These are phyloP conservation scores for Wickerhamiella bombiphila DNA, from an alignment of 805 yeast species.

Conservation along the genomic window DNA sequence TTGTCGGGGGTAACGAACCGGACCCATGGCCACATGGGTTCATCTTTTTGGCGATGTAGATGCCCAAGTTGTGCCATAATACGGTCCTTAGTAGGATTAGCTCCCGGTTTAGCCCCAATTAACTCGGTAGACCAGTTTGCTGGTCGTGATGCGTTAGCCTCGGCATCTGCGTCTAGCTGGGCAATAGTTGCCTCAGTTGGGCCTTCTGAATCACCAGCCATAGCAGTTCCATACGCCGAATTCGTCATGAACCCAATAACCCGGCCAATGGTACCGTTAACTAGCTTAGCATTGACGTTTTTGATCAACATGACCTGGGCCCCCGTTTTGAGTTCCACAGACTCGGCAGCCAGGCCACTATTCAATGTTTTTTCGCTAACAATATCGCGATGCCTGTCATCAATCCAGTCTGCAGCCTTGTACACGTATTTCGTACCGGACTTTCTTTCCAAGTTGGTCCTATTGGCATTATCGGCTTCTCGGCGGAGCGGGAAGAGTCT, in stretches of 20 bases:
- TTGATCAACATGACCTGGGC: slow-evolving; percentile 93
- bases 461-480: slow-evolving; percentile 73
- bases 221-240: slow-evolving; percentile 9
- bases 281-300: slow-evolving; percentile 60
- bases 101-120: neutral
- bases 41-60: neutral
- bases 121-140: neutral
- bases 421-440: slow-evolving; percentile 34
- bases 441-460: slow-evolving; percentile 33
- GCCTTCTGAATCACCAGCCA: neutral
- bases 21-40: slow-evolving; percentile 43
- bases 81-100: neutral
- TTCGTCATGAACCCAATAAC: slow-evolving; percentile 41
- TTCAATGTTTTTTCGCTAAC: slow-evolving; percentile 18
- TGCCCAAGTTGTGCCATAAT: neutral
- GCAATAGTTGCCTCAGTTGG: neutral
- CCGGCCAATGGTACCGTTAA: slow-evolving; percentile 83
- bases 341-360: slow-evolving; percentile 54
- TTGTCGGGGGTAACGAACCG: slow-evolving; percentile 61
- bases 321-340: slow-evolving; percentile 53
- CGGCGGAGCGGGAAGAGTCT: slow-evolving; percentile 74
- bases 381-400: neutral
- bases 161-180: neutral
- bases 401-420: slow-evolving; percentile 30
- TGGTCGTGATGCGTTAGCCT: neutral